Conservation (phyloP, 768 basidiomycete genomes). For the Galerina sulciceps region DNA sequence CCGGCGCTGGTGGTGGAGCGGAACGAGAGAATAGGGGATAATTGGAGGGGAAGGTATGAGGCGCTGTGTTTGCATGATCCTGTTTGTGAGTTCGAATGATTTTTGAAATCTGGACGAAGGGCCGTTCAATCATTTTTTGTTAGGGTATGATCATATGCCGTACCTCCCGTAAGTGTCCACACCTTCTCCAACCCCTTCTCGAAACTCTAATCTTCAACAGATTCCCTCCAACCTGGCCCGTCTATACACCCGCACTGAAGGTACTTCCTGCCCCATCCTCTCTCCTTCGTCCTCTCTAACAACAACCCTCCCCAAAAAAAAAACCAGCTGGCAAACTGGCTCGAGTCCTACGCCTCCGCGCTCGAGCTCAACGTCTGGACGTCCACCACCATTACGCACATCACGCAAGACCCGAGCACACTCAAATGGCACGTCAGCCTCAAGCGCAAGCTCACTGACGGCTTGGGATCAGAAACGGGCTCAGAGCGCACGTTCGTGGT, state of each 20-base stretch:
- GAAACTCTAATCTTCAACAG: conserved; percentile 24
- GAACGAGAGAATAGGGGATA: conserved; percentile 55
- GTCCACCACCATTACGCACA: conserved; percentile 43
- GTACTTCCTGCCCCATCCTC: conserved; percentile 21
- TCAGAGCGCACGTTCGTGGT: conserved; percentile 40
- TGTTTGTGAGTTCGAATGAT: conserved; percentile 38
- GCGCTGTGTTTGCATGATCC: conserved; percentile 58
- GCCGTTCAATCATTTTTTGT: too few species aligned
- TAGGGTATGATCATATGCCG: conserved; percentile 61
- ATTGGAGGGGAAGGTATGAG: conserved; percentile 65
- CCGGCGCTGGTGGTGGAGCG: conserved; percentile 57
- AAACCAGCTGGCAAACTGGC: conserved; percentile 63
- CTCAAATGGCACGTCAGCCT: conserved; percentile 52
- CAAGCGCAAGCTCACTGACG: conserved; percentile 33
- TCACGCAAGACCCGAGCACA: conserved; percentile 39
- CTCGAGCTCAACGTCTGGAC: conserved; percentile 72
- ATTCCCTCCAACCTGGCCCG: conserved; percentile 64
- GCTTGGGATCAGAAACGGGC: too few species aligned
- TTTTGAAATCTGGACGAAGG: too few species aligned
- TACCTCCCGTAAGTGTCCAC: conserved; percentile 47
- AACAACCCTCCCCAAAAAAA: too few species aligned
- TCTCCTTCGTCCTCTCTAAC: not conserved
- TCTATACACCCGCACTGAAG: conserved; percentile 54
- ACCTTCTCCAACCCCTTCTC: not conserved
- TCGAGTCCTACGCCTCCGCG: conserved; percentile 62